Evolutionary conservation across 2,329 filamentous ascomycete genomes (phyloP), one percentile per base, ranked within the genome.

Genomic region (Ambrosiella cleistominuta): DNA sequence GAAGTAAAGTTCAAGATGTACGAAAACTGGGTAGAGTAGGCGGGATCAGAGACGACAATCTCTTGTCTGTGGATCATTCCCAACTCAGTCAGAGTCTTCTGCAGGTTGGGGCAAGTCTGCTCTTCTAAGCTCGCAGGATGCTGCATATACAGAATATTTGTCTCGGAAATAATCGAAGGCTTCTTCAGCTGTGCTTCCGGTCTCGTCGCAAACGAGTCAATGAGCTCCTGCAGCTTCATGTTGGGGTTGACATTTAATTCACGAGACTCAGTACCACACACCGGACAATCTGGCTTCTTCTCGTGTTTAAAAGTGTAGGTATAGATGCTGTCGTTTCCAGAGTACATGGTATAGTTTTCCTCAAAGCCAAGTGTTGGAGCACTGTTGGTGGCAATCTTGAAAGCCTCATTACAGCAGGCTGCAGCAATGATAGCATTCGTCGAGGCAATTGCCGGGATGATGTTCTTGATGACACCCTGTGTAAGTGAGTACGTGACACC

Each of bases 311-410:
- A 98, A 0, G 93, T 98, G 70, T 95, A 96, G 0, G 93, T 98
- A 73, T 98, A 98, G 63, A 98, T 85, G 63, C 86, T 80, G 66
- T 95, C 91, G 66, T 97, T 90, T 52, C 94, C 93, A 11, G 88
- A 95, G 70, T 98, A 98, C 87, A 96, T 95, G 90, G 97, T 97
- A 72, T 98, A 98, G 69, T 95, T 95, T 58, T 85, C 85, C 50
- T 85, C 82, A 62, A 81, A 75, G 11, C 85, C 86, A 13, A 98
- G 75, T 62, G 82, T 84, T 0, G 91, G 88, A 38, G 91, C 93
- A 42, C 84, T 81, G 54, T 78, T 81, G 12, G 88, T 95, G 47
- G 85, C 86, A 62, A 98, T 87, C 72, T 98, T 98, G 72, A 97
- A 82, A 1, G 90, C 91, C 70, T 98, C 93, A 63, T 95, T 97